These are phyloP conservation scores for Nakazawaea ishiwadae DNA, from an alignment of 805 yeast species.

Conservation along the genomic window DNA sequence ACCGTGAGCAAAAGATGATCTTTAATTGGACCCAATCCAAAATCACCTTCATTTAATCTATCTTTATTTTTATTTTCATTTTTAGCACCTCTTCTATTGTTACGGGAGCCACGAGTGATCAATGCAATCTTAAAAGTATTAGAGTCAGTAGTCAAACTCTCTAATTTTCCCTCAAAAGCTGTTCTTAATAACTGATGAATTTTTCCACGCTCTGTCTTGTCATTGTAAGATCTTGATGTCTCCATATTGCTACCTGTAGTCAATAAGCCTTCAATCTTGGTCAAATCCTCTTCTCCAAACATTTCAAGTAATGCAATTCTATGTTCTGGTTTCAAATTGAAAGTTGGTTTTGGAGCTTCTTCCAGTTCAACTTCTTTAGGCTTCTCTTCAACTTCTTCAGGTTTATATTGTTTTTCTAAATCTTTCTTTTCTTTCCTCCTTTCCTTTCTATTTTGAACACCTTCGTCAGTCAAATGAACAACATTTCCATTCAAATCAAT, in stretches of 20 bases:
- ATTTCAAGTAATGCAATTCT: constrained; percentile 42
- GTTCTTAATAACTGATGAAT: constrained; percentile 74
- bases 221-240: constrained; percentile 52
- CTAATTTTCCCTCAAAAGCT: constrained; percentile 70
- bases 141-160: constrained; percentile 67
- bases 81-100: constrained; percentile 3
- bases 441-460: constrained; percentile 50
- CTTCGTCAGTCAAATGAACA: constrained; percentile 71
- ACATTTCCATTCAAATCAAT: constrained; percentile 65
- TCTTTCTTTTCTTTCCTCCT: constrained; percentile 39
- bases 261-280: constrained; percentile 49
- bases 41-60: constrained; percentile 38
- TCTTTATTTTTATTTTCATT: constrained; percentile 28
- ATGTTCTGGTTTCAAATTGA: constrained; percentile 42
- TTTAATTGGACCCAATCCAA: constrained; percentile 70
- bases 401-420: constrained; percentile 32
- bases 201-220: constrained; percentile 69
- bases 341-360: constrained; percentile 21
- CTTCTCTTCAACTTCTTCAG: constrained; percentile 16
- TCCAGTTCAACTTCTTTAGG: constrained; percentile 19
- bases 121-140: constrained; percentile 63
- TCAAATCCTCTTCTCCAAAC: constrained; percentile 60
- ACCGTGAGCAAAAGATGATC: constrained; percentile 71
- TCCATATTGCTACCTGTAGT: constrained; percentile 52
- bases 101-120: constrained; percentile 30